These are phyloP conservation scores for Trichoderma sp. DNA, from an alignment of 2,329 filamentous ascomycete species.

Conservation along the genomic window DNA sequence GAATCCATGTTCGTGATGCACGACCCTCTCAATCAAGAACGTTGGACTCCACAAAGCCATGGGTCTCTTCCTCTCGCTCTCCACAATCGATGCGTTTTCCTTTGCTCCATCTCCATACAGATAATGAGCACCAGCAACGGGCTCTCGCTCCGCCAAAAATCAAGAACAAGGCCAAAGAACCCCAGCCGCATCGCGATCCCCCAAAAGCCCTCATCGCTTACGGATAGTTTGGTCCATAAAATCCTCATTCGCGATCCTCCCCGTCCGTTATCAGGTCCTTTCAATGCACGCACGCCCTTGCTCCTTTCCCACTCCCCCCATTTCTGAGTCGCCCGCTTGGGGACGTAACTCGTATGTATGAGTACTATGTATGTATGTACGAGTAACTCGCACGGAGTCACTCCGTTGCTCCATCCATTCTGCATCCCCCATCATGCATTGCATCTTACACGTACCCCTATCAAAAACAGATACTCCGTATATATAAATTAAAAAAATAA, in stretches of 20 bases:
- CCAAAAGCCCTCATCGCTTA: constrained; percentile 8
- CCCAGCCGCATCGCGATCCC: neutral
- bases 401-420: neutral
- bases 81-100: neutral
- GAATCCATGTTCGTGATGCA: constrained; percentile 12
- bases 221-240: neutral
- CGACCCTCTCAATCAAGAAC: constrained; percentile 16
- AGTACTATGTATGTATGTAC: neutral
- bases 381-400: neutral
- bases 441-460: neutral
- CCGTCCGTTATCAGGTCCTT: neutral
- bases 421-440: neutral
- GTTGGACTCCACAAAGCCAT: constrained; percentile 3
- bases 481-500: neutral
- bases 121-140: neutral
- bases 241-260: neutral
- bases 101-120: constrained; percentile 1
- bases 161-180: neutral
- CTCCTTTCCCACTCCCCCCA: neutral
- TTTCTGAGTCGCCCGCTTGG: neutral
- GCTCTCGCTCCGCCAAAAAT: neutral
- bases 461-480: neutral
- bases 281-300: constrained; percentile 1
- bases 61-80: neutral
- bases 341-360: neutral